A percentile compares a stretch with the other conserved stretches of the same genome.
These are phyloP conservation scores for Catunica adiposa DNA, from an alignment of 2,329 filamentous ascomycete species.

Conservation along the genomic window DNA sequence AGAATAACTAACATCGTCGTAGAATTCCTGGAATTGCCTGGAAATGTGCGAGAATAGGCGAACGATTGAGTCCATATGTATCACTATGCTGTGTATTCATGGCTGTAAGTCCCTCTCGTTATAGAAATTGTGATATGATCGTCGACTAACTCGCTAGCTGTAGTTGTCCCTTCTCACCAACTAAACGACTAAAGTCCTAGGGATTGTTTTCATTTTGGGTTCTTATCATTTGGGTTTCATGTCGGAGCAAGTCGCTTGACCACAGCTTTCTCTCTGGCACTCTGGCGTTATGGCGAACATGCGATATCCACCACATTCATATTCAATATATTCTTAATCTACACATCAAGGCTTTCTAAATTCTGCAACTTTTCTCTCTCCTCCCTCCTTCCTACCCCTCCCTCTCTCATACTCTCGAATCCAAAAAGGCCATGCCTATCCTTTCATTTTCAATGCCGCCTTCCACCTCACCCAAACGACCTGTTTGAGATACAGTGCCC, in stretches of 20 bases:
- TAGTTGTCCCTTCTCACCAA: slow-evolving; percentile 24
- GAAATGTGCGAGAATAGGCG: slow-evolving; percentile 87
- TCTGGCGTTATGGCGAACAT: not conserved
- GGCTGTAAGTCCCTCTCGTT: slow-evolving; percentile 48
- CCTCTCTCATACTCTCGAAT: no score
- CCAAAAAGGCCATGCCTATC: not conserved
- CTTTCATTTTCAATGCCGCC: not conserved
- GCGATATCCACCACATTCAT: not conserved
- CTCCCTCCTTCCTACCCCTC: no score
- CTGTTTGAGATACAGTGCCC: not conserved
- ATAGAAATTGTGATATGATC: not conserved
- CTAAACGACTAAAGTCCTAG: slow-evolving; percentile 18
- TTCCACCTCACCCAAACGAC: not conserved
- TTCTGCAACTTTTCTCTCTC: no score
- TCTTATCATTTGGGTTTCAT: not conserved
- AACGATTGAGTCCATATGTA: slow-evolving; percentile 86
- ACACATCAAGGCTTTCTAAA: not conserved
- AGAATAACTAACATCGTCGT: slow-evolving; percentile 2
- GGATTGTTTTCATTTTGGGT: not conserved
- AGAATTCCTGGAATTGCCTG: slow-evolving; percentile 78
- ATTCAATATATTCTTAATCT: not conserved
- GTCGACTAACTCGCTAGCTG: not conserved
- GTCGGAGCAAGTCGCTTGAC: not conserved
- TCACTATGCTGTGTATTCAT: slow-evolving; percentile 85
- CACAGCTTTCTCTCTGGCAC: not conserved